Evolutionary conservation across 2,329 filamentous ascomycete genomes (phyloP).

Genomic region (Raffaelea ambrosiae): DNA sequence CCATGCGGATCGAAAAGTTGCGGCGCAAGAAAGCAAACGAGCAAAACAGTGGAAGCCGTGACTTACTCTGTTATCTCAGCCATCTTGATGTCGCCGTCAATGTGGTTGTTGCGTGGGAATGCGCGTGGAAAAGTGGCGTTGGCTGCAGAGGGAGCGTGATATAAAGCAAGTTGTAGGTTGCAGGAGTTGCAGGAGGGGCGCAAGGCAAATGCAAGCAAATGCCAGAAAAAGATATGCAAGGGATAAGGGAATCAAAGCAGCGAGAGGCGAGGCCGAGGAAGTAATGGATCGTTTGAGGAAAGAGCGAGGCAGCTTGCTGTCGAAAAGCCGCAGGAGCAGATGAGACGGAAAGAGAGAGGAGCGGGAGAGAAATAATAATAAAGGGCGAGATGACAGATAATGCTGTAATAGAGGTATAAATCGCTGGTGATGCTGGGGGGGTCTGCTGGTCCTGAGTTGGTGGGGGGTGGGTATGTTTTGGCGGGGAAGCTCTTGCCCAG

Average conservation of each 20-base stretch:
- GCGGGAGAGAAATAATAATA: background rate
- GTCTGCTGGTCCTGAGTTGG: background rate
- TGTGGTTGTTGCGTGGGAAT: background rate
- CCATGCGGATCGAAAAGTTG: no score
- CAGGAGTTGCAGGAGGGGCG: no score
- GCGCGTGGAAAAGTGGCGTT: background rate
- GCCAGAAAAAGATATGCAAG: background rate
- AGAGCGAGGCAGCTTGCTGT: background rate
- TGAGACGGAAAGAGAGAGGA: background rate
- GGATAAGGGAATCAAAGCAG: background rate
- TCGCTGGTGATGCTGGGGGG: constrained; percentile 13
- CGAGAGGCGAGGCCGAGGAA: background rate
- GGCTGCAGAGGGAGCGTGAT: no score
- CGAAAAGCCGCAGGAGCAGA: background rate
- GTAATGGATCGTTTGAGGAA: background rate
- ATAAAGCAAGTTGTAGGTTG: no score
- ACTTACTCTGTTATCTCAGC: background rate
- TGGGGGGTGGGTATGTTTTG: constrained; percentile 2
- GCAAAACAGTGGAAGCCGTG: no score
- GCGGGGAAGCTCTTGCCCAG: constrained; percentile 3
- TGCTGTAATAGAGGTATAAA: constrained; percentile 5
- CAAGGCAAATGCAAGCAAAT: no score
- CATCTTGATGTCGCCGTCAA: background rate
- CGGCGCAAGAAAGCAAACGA: no score
- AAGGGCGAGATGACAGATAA: background rate